phyloP scores from a whole-genome alignment of 73 alveolate species.

The Paramecium pentaurelia region DNA sequence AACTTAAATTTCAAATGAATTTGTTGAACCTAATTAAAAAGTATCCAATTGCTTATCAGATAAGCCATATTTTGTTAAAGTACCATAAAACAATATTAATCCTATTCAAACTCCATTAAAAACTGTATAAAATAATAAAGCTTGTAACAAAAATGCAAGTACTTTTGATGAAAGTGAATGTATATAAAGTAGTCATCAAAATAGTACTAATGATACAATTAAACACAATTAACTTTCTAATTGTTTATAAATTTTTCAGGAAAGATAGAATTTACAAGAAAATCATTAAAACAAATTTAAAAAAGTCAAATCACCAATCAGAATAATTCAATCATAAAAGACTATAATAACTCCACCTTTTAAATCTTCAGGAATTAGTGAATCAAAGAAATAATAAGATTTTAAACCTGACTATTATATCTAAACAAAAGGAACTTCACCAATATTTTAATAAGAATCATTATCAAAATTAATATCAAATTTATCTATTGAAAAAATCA shows the following conservation, averaged over 20 bases:
- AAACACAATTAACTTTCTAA: background rate
- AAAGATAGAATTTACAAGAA: background rate
- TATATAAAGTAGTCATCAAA: background rate
- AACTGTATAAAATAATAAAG: background rate
- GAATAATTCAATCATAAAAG: background rate
- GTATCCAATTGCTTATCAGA: background rate
- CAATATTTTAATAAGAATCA: background rate
- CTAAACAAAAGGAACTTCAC: background rate
- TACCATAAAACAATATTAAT: background rate
- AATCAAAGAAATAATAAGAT: background rate
- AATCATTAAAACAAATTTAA: background rate
- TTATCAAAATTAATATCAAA: background rate
- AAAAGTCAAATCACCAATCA: background rate
- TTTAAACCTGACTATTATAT: background rate
- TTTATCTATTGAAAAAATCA: background rate
- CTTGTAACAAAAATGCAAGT: background rate
- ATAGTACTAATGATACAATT: constrained; percentile 1
- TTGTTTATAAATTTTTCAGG: background rate
- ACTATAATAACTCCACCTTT: background rate
- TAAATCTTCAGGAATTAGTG: background rate
- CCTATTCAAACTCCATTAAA: background rate
- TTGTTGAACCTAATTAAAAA: background rate
- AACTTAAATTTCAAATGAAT: background rate
- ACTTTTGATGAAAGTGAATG: constrained; percentile 4
- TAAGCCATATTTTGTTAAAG: background rate